Evolutionary conservation across 2,329 filamentous ascomycete genomes (phyloP).

Genomic region (Aspergillus sclerotialis): DNA sequence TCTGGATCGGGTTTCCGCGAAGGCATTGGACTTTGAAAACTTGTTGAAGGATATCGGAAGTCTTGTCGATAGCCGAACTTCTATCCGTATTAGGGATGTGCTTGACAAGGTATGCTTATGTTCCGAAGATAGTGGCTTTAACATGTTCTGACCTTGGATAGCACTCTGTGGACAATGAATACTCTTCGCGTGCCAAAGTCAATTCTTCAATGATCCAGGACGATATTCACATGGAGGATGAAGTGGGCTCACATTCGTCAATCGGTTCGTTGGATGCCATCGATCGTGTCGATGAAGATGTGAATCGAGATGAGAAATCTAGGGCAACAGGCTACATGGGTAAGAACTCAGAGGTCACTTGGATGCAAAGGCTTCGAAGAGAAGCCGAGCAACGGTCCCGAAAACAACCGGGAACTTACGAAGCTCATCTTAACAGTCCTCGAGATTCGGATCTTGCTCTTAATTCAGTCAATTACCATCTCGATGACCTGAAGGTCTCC

Average conservation of each 20-base stretch:
- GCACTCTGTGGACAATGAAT: slow-evolving; percentile 18
- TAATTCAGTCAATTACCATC: slow-evolving; percentile 33
- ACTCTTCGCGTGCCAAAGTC: slow-evolving; percentile 17
- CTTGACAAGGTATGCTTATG: slow-evolving; percentile 29
- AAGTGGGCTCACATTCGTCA: slow-evolving; percentile 23
- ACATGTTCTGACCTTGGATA: slow-evolving; percentile 6
- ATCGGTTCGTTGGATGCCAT: slow-evolving; percentile 39
- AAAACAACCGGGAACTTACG: slow-evolving; percentile 20
- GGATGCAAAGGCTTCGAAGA: slow-evolving; percentile 36
- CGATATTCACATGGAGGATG: slow-evolving; percentile 19
- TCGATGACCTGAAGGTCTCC: slow-evolving; percentile 38
- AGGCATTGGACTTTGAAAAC: slow-evolving; percentile 31
- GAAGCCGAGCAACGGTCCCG: slow-evolving; percentile 29
- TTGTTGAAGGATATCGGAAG: slow-evolving; percentile 29
- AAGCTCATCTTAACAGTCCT: slow-evolving; percentile 21
- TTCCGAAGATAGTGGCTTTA: slow-evolving; percentile 1
- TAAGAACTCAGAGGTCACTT: slow-evolving; percentile 41
- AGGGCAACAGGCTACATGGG: slow-evolving; percentile 38
- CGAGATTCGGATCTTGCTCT: slow-evolving; percentile 18
- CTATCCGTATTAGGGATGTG: slow-evolving; percentile 27
- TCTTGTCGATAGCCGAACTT: slow-evolving; percentile 25
- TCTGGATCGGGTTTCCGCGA: slow-evolving; percentile 26
- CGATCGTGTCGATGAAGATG: slow-evolving; percentile 40
- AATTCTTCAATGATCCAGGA: slow-evolving; percentile 24
- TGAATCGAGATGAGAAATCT: slow-evolving; percentile 30